Conservation (phyloP, 2,329 filamentous ascomycete species). For the Conoideocrella luteorostrata region DNA sequence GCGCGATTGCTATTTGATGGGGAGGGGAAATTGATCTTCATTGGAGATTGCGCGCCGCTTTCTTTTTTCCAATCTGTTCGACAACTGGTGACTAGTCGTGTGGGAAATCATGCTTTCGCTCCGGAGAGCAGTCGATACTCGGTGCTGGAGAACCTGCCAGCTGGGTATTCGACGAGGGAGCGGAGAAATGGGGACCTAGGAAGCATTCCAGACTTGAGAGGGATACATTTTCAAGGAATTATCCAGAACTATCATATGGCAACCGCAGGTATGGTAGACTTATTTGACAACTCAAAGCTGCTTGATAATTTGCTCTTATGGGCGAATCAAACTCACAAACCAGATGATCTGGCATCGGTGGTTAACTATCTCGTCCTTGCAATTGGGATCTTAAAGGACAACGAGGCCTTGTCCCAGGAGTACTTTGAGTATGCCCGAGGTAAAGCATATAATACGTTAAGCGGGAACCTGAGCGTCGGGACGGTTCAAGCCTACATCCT, state of each 20-base stretch:
- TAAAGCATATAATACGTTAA: constrained; percentile 37
- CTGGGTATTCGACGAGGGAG: constrained; percentile 11
- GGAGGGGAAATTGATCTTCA: constrained; percentile 48
- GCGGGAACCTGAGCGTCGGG: constrained; percentile 39
- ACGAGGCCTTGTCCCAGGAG: constrained; percentile 33
- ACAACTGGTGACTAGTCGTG: constrained; percentile 41
- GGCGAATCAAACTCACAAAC: constrained; percentile 27
- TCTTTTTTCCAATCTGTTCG: constrained; percentile 51
- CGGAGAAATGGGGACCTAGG: not conserved
- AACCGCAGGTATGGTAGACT: constrained; percentile 40
- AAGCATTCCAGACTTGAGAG: constrained; percentile 21
- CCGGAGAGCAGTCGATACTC: constrained; percentile 44
- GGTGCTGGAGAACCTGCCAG: constrained; percentile 38
- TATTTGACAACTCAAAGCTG: constrained; percentile 38
- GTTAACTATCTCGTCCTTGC: constrained; percentile 45
- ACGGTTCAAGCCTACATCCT: constrained; percentile 46
- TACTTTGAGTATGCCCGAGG: constrained; percentile 46
- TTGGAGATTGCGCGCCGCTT: constrained; percentile 49
- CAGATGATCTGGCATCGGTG: constrained; percentile 32
- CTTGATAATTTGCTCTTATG: constrained; percentile 35
- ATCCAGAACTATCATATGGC: constrained; percentile 31
- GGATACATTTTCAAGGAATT: constrained; percentile 19
- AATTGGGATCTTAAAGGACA: constrained; percentile 37
- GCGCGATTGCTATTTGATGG: constrained; percentile 45
- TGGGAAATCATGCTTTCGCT: constrained; percentile 44